Percentiles rank a stretch among this genome's conserved stretches.
Conservation (phyloP, 148 eudicot genomes). For the Camellia japonica region DNA sequence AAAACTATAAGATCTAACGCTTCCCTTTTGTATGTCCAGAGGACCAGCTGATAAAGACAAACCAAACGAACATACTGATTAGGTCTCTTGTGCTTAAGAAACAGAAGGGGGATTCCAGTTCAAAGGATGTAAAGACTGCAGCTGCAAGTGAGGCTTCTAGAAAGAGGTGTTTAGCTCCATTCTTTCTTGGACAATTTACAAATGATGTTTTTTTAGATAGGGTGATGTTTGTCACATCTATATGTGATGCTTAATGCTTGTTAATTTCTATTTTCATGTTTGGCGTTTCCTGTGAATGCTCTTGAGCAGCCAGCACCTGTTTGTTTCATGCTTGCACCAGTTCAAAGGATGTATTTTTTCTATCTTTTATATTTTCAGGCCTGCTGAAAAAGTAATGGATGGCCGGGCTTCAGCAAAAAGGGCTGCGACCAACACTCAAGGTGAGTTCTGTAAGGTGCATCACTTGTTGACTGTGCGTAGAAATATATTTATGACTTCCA, state of each 20-base stretch:
- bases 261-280: background rate
- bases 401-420: conserved; percentile 69
- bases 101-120: conserved; percentile 54
- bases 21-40: conserved; percentile 41
- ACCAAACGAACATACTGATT: conserved; percentile 83
- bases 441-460: conserved; percentile 29
- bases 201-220: background rate
- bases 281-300: background rate
- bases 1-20: conserved; percentile 8
- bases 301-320: background rate
- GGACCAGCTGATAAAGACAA: conserved; percentile 81
- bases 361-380: conserved; percentile 36
- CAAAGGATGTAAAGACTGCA: conserved; percentile 39
- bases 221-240: background rate
- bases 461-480: background rate
- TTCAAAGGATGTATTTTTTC: background rate
- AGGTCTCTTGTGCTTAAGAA: conserved; percentile 83
- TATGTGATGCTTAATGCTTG: background rate
- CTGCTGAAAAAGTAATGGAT: conserved; percentile 65
- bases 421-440: conserved; percentile 51
- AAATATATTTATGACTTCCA: background rate
- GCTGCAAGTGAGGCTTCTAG: conserved; percentile 53
- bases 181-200: background rate
- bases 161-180: conserved; percentile 54
- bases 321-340: background rate